Evolutionary conservation across 2,329 filamentous ascomycete species (phyloP), one percentile per base, ranked within the genome.

Genomic region (Pseudogymnoascus sp.): DNA sequence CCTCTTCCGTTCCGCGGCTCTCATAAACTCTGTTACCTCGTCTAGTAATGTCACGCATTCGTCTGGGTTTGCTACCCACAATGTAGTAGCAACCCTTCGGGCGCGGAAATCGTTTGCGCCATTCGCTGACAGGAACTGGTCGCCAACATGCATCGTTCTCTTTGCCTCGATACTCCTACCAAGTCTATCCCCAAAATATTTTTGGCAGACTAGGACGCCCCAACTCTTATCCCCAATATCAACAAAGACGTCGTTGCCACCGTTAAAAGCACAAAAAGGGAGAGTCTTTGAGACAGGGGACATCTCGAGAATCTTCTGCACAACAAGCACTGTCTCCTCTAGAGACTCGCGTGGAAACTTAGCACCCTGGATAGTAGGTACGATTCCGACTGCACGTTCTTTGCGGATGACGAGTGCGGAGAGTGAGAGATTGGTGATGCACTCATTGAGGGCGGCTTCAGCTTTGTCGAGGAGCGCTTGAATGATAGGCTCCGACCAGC

Each of bases 61-160:
- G 0, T 83, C 80, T 0, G 94, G 94, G 72, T 85, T 97, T 1
- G 94, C 93, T 68, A 99, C 96, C 94, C 94, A 99, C 1, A 93
- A 92, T 21, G 94, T 97, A 0, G 93, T 97, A 35, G 91, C 94
- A 19, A 95, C 92, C 69, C 92, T 84, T 31, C 93, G 82, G 6
- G 93, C 90, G 78, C 97, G 96, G 80, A 97, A 99, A 75, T 99
- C 94, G 76, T 99, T 99, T 14, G 92, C 91, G 0, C 92, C 92
- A 3, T 62, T 62, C 16, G 93, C 93, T 65, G 90, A 96, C 66
- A 99, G 78, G 74, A 99, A 99, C 77, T 99, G 94, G 75, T 99
- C 94, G 12, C 94, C 94, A 4, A 99, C 91, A 76, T 99, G 94
- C 63, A 99, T 80, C 7, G 92, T 97, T 71, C 89, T 89, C 66